Evolutionary conservation across 1,284 basidiomycete genomes (phyloP), one percentile per base, ranked within the genome.

Genomic region (Leccinum pachyderme): DNA sequence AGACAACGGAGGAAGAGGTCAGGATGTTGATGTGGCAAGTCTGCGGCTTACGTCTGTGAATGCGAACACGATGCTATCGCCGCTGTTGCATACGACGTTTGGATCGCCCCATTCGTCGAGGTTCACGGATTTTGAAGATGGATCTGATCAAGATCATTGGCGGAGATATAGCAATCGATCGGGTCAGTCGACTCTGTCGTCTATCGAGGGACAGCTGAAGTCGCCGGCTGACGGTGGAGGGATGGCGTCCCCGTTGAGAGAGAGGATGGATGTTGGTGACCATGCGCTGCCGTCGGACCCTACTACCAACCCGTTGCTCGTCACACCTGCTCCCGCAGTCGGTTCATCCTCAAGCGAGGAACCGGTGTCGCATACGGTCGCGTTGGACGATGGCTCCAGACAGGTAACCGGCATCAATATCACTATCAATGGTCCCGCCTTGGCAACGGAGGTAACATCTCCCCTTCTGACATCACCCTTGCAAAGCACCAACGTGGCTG

Each of bases 31-130:
- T 24, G 29, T 46, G 2, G 24, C 33, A 31, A 48, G 50, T 6
- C 37, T 39, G 43, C 48, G 49, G 3, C 13, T 60, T 39, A 39
- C 49, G 22, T 53, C 49, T 22, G 5, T 43, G 33, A 48, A 57
- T 44, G 4, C 13, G 25, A 50, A 59, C 50, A 24, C 12, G 28
- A 37, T 59, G 43, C 45, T 62, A 2, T 82, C 81, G 4, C 81
- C 81, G 0, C 64, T 82, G 4, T 67, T 83, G 13, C 79, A 82
- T 59, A 77, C 81, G n/a, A 75, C 71, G 2, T 84, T 82, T 73
- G 76, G 73, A 8, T 79, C 80, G 5, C 77, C 79, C 0, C 61
- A 72, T 45, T 73, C 76, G 2, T 78, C 79, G 4, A 70, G 75
- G 50, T 67, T 61, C 51, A 64, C 67, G 31, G 67, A 72, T 18